These are phyloP conservation scores for Cardamine resedifolia DNA, from an alignment of 345 rosid species.

Conservation along the genomic window DNA sequence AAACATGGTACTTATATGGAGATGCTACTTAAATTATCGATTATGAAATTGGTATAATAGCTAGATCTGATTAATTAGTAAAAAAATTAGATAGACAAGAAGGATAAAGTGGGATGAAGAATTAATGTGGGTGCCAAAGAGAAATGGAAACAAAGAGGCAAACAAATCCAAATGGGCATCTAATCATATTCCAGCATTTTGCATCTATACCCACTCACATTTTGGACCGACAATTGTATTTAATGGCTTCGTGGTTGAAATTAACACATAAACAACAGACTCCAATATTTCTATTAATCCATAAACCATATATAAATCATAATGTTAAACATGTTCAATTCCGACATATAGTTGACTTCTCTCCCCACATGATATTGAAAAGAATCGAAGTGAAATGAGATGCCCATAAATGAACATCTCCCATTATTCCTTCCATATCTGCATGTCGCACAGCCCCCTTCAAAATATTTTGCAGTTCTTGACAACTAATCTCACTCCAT, in stretches of 20 bases:
- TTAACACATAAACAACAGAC: not conserved
- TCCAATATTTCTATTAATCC: not conserved
- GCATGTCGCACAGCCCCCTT: not conserved
- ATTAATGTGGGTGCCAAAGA: constrained; percentile 29
- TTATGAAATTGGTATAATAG: not conserved
- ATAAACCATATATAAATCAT: not conserved
- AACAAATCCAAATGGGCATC: constrained; percentile 34
- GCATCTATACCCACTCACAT: constrained; percentile 28
- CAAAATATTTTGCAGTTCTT: not conserved
- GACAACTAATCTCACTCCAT: not conserved
- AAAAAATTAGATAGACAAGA: constrained; percentile 4
- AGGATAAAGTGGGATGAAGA: constrained; percentile 27
- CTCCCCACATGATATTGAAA: not conserved
- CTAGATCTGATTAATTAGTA: not conserved
- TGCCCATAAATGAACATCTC: not conserved
- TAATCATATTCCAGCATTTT: constrained; percentile 36
- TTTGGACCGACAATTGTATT: constrained; percentile 9
- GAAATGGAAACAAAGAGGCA: constrained; percentile 26
- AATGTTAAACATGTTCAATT: not conserved
- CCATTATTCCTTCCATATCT: not conserved
- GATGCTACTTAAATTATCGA: constrained; percentile 7
- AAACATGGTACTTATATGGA: constrained; percentile 6
- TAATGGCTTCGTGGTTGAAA: constrained; percentile 10
- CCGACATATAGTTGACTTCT: not conserved
- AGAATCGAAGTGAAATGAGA: not conserved